These are phyloP conservation scores for Ochetophila trinervis DNA, from an alignment of 306 rosid genomes.

Conservation along the genomic window DNA sequence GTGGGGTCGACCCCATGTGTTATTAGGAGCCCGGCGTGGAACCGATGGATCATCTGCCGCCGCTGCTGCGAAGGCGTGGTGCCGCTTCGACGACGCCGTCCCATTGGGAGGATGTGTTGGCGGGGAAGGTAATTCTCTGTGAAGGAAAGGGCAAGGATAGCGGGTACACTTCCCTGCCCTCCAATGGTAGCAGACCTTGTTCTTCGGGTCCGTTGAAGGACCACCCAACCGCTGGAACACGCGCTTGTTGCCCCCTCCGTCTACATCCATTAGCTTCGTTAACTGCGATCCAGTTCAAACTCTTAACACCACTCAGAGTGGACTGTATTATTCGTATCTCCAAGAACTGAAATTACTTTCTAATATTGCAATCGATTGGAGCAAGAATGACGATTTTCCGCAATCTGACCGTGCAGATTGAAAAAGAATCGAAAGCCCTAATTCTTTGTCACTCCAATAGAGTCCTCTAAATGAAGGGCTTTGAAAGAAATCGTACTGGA, in stretches of 20 bases:
- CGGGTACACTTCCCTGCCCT: constrained; percentile 92
- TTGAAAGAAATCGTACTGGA: no score
- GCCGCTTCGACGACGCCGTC: constrained; percentile 51
- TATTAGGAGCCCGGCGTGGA: constrained; percentile 49
- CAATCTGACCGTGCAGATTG: constrained; percentile 24
- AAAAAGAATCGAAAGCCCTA: constrained; percentile 18
- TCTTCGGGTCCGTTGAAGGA: constrained; percentile 39
- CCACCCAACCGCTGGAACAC: constrained; percentile 65
- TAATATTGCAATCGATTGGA: not conserved
- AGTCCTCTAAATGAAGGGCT: no score
- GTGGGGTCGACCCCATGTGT: constrained; percentile 55
- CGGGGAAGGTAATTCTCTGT: constrained; percentile 54
- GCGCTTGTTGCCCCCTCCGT: constrained; percentile 72
- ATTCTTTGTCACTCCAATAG: not conserved
- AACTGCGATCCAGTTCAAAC: constrained; percentile 13
- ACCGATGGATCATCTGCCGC: constrained; percentile 50
- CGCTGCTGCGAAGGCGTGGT: constrained; percentile 33
- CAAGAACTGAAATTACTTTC: not conserved
- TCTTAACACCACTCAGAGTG: not conserved
- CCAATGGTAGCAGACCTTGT: constrained; percentile 86
- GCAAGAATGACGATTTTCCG: not conserved
- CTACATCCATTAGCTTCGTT: constrained; percentile 60
- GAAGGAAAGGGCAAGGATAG: constrained; percentile 66
- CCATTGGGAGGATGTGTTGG: constrained; percentile 41
- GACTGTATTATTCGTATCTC: not conserved